Conservation (phyloP, 129 eudicot species). For the Pittosporum tobira region DNA sequence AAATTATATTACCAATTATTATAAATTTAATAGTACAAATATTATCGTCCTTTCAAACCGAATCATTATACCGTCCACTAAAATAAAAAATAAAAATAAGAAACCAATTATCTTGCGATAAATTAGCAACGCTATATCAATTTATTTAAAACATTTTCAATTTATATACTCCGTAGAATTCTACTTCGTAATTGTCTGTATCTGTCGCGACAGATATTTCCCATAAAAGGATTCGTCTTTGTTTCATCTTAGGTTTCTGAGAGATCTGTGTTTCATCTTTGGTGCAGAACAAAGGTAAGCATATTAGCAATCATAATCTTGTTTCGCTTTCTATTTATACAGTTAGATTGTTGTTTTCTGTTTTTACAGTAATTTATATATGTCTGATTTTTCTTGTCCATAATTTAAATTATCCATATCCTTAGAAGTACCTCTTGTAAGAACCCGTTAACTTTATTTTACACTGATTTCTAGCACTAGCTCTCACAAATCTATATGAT, state of each 20-base stretch:
- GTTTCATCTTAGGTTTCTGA: constrained; percentile 31
- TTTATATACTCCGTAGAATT: too few relatives aligned
- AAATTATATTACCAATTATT: too few relatives aligned
- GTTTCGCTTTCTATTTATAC: neutral
- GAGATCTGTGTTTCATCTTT: constrained; percentile 6
- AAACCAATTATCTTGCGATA: too few relatives aligned
- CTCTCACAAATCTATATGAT: constrained; percentile 6
- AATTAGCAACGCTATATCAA: too few relatives aligned
- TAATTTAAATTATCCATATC: constrained; percentile 43
- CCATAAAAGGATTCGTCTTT: neutral
- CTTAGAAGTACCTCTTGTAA: constrained; percentile 18
- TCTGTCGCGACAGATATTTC: too few relatives aligned
- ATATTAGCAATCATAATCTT: neutral
- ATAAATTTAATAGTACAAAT: too few relatives aligned
- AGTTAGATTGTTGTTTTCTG: constrained; percentile 4
- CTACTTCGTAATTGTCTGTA: too few relatives aligned
- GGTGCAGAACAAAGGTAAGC: constrained; percentile 19
- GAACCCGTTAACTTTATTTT: constrained; percentile 13
- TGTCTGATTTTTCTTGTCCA: constrained; percentile 52
- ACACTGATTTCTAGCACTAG: neutral
- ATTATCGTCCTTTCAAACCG: too few relatives aligned
- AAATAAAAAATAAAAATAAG: too few relatives aligned
- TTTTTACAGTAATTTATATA: constrained; percentile 1
- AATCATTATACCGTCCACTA: too few relatives aligned
- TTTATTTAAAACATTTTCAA: too few relatives aligned